Base-by-base conservation (phyloP, 2,329 filamentous ascomycete genomes). In the Colletotrichum abscissum region DNA sequence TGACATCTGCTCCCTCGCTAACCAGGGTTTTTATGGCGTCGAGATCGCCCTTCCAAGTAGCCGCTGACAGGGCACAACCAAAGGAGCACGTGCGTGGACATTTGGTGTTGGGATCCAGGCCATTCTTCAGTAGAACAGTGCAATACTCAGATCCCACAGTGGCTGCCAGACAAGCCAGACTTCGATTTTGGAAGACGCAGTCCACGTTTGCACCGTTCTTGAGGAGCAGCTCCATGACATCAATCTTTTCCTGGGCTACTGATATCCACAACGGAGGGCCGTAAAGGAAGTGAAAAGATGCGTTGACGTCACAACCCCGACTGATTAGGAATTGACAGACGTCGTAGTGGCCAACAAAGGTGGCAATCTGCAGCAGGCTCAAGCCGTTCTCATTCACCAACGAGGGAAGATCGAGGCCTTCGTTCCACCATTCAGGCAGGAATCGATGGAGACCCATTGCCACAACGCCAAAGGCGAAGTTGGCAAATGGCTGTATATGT, bases 341-440 rank as follows among this genome's bases (percentile, higher is more conserved):
- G 22, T 55, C 11, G 11, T 22, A 22, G 24, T 55, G 52, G 52
- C 52, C 52, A 55, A 1, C 2, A 1, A 2, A 6, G n/a, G 52
- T 26, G 52, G 52, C 52, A 22, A 55, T 55, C 5, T 22, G n/a
- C 14, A 55, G 52, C 7, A 55, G n/a, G n/a, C 24, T 14, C n/a
- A 9, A 0, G 0, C 12, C 52, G 1, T 14, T 0, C 11, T 24
- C 5, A 6, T 26, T 26, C 0, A 26, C 14, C 3, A 24, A 16
- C 24, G 52, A 55, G 9, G 24, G 8, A 7, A 55, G n/a, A 5
- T 26, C 24, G n/a, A 26, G 52, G 52, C n/a, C 24, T 24, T 24
- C 1, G 52, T 55, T 1, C 52, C 52, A 55, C 52, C 52, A 55
- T 14, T 26, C 52, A 55, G 52, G 9, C 14, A 55, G 42, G 16